Base-by-base conservation (phyloP, 73 alveolate genomes). In the Symbiodinium natans region DNA sequence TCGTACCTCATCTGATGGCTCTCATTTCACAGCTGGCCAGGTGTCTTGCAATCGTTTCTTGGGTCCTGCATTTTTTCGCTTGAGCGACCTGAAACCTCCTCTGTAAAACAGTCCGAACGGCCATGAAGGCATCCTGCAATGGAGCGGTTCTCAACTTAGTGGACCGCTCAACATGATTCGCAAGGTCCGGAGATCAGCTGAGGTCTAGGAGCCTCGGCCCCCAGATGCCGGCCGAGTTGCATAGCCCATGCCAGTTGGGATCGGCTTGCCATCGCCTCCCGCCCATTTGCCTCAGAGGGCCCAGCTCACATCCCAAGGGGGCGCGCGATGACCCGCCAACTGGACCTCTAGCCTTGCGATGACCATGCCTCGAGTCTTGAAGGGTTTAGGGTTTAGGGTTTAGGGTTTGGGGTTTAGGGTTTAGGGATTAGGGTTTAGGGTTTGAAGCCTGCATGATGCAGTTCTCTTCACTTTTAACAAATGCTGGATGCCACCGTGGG, bases 241-340 rank as follows among this genome's bases (percentile, higher is more conserved):
- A 29, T 63, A 63, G 19, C 80, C 80, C 80, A 63, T 63, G 13
- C 13, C 13, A 5, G 19, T 29, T 63, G 80, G 80, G 80, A 63
- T 63, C 80, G 7, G 31, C 36, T 63, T 63, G 80, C 80, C 80
- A 63, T 63, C 80, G 80, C 80, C 80, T 23, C 80, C 80, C 36
- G 80, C 80, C 80, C 80, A 63, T 17, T 63, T 29, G 80, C 80
- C 80, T 63, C 0, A 9, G 80, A 23, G 36, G 80, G 40, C 40
- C 2, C 19, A 29, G 71, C 71, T 52, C 80, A 63, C 33, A 2
- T 9, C 36, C 80, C 59, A n/a, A 2, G 31, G 71, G 31, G 0
- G 71, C 31, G 17, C 4, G 71, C 0, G 71, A 52, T 52, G 71
- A 21, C 71, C 71, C 71, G 56, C 68, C 27, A 52, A 13, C 71